Evolutionary conservation across 257 asterid genomes (phyloP), one percentile per base, ranked within the genome.

Genomic region (Scutellaria minor): DNA sequence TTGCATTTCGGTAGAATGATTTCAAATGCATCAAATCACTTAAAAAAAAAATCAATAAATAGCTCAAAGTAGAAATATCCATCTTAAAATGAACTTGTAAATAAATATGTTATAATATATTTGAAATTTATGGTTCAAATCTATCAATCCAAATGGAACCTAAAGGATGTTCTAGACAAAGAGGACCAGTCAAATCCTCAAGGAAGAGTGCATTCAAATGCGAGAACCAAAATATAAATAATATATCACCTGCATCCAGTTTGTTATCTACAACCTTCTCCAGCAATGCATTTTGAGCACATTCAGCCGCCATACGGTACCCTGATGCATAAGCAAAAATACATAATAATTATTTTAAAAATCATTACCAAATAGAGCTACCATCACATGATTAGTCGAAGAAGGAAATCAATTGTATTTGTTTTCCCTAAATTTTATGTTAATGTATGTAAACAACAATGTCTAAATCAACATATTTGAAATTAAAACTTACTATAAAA

Each of bases 241-340:
- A n/a, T 6, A 22, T 68, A 67, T 74, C 79, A 90, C 98, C 97
- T 83, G 90, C 81, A 77, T 93, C 96, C 55, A 75, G 83, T 82
- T 89, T 93, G 61, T 93, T 91, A 78, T 93, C 98, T n/a, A 89
- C 85, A 7, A 82, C 98, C 82, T 83, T 93, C 85, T 89, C 94
- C 81, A 89, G 77, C 80, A 93, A 82, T 40, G 96, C 96, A 71
- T 79, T 79, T 72, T 92, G 85, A 9, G 97, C 96, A 83, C 94
- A 89, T 75, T 93, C 98, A 68, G 92, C 82, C 12, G 97, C 98
- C 97, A 89, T 84, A 15, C 97, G 98, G 66, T 82, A 93, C 42
- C 98, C 98, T 93, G 82, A 65, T 45, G 15, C 48, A 76, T 35
- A 42, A 14, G 52, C 7, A 53, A 47, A 24, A 48, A 53, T 10